These are phyloP conservation scores for Solanum medicagineum DNA, from an alignment of 257 asterid species.

Conservation along the genomic window DNA sequence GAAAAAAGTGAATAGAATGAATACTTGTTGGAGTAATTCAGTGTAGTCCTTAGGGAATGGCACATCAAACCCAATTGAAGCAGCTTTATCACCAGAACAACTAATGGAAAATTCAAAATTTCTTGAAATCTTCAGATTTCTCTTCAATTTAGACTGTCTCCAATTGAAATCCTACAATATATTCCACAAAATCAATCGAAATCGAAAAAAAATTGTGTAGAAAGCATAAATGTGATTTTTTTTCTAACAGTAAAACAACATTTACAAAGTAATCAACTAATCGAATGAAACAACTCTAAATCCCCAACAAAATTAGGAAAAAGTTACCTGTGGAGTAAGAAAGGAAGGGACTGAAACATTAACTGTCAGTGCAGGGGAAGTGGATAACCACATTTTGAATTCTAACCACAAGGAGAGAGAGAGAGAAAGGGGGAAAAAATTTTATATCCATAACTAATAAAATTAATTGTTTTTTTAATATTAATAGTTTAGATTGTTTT, in stretches of 20 bases:
- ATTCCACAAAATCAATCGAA: background rate
- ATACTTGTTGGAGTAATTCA: constrained; percentile 64
- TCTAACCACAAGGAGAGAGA: constrained; percentile 1
- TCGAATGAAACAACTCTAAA: background rate
- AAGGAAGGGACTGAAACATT: constrained; percentile 12
- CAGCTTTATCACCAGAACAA: constrained; percentile 23
- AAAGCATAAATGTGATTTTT: background rate
- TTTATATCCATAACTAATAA: background rate
- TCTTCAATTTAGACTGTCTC: constrained; percentile 15
- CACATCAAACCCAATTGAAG: constrained; percentile 36
- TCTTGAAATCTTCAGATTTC: constrained; percentile 18
- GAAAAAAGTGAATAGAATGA: background rate
- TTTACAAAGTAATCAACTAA: background rate
- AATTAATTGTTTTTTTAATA: too few species aligned
- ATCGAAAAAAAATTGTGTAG: background rate
- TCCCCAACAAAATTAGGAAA: background rate
- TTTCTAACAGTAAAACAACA: background rate
- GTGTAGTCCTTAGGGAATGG: constrained; percentile 64
- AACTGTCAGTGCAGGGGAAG: constrained; percentile 14
- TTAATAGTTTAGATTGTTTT: too few species aligned
- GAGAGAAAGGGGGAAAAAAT: too few species aligned
- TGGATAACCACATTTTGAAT: constrained; percentile 39
- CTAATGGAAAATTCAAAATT: constrained; percentile 11
- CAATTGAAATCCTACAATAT: constrained; percentile 21
- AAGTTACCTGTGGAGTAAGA: constrained; percentile 7